Base-by-base conservation (phyloP, 371 early-diverging fungal genomes). In the Dichotomocladium elegans region DNA sequence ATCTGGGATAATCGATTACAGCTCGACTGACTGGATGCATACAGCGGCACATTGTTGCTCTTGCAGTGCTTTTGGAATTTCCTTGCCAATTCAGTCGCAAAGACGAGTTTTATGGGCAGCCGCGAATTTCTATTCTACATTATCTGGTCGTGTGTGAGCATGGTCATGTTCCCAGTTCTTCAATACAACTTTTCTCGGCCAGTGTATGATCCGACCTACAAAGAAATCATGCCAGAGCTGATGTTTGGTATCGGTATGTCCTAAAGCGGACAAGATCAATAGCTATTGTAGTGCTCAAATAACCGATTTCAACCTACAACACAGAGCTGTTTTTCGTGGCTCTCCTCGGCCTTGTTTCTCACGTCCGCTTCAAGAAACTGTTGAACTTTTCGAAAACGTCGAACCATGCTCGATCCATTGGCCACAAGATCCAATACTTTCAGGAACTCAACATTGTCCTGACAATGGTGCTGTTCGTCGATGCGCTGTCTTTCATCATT, bases 41-140 rank as follows among this genome's bases (percentile, higher is more conserved):
- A 2, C 62, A 76, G 77, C 26, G 71, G 76, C 7, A 77, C 72
- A 8, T 46, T 79, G 8, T 54, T 75, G 10, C 45, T 79, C n/a
- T 47, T 79, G 11, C 80, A 79, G 61, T 74, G 77, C 34, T 79
- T 79, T 48, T 79, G 80, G 80, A 75, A 77, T 34, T 79, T 77
- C 25, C 53, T 77, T n/a, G 67, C 73, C 15, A 74, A 77, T 15
- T 51, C 73, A 6, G 77, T 79, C 9, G 76, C 73, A 28, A 56
- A 63, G 43, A 64, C 62, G 21, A 65, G 60, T 24, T 77, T 79
- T 24, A 79, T 79, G 75, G 66, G 71, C 41, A 77, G 77, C 26
- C 68, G 61, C 31, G 80, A 79, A 44, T 79, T 77, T 33, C 57
- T 61, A 40, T 54, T 72, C 41, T 77, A 79, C 47, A 65, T 79